Evolutionary conservation across 1,284 basidiomycete genomes (phyloP), one percentile per base, ranked within the genome.

Genomic region (Athelia psychrophila): DNA sequence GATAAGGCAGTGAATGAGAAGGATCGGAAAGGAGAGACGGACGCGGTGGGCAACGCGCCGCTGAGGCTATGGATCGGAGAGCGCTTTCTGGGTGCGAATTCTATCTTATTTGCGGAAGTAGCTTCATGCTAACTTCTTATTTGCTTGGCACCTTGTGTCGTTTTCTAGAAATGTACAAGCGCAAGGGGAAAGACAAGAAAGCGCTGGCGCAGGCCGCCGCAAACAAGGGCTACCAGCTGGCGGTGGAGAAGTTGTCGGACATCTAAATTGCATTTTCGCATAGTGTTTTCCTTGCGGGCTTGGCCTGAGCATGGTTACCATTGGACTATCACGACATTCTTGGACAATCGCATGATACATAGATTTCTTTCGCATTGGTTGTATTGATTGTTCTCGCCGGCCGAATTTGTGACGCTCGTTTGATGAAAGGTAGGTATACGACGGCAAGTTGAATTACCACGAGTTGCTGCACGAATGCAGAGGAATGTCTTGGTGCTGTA

Each of bases 51-150:
- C 10, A 88, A 88, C 54, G 82, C 77, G 3, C 76, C 78, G 18
- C 63, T 89, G 60, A 72, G 86, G 18, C 59, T 88, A 48, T 90
- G 88, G 87, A 79, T 86, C 10, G 87, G 86, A 3, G 80, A 88
- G 59, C 71, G 84, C 46, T 79, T 79, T 57, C 69, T 85, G 44
- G 85, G 86, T 87, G 48, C 48, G 48, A 60, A 36, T 38, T 15
- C 23, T 48, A 51, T 36, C 27, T 18, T 32, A 38, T 20, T 13
- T 33, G 18, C 32, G 16, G 19, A 27, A 13, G 16, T n/a, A 24
- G 18, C 19, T 5, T 19, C 27, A 18, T 2, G 23, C 47, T 35
- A 16, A 9, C 16, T 33, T 18, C 20, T 19, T 18, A 19, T 32
- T 35, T 32, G 23, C 35, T 36, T 48, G 18, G 23, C 35, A 19